phyloP scores from a whole-genome alignment of 2,329 filamentous ascomycete species.

The Microdochium trichocladiopsis region DNA sequence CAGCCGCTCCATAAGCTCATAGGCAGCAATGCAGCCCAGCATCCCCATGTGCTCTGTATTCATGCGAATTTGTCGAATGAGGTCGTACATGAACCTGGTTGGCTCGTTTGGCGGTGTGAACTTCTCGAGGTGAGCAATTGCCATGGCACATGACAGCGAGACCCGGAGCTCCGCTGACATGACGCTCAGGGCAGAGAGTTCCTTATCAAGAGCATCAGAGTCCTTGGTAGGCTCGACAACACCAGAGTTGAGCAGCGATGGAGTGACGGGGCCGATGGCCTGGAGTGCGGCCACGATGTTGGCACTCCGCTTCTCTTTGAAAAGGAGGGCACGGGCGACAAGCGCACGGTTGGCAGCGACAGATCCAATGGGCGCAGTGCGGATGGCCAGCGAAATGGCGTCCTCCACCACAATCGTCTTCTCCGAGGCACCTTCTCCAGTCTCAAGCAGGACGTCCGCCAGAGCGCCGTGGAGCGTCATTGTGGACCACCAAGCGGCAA shows the following conservation, averaged over 20 bases:
- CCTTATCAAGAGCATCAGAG: conserved; percentile 34
- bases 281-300: conserved; percentile 51
- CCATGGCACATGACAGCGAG: conserved; percentile 52
- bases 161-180: conserved; percentile 46
- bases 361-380: conserved; percentile 71
- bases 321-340: conserved; percentile 50
- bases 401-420: conserved; percentile 26
- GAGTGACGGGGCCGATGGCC: conserved; percentile 36
- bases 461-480: conserved; percentile 65
- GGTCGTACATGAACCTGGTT: conserved; percentile 36
- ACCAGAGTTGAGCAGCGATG: conserved; percentile 20
- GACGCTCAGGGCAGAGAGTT: conserved; percentile 32
- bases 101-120: conserved; percentile 32
- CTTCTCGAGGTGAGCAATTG: conserved; percentile 48
- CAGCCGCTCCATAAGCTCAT: conserved; percentile 50
- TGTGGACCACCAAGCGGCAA: conserved; percentile 87
- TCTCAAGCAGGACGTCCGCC: conserved; percentile 50
- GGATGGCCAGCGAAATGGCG: conserved; percentile 61
- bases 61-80: conserved; percentile 35
- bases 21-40: conserved; percentile 52
- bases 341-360: conserved; percentile 57
- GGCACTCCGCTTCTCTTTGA: conserved; percentile 43
- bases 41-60: conserved; percentile 38
- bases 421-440: conserved; percentile 36
- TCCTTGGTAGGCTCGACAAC: conserved; percentile 3